Evolutionary conservation across 805 yeast species (phyloP), one percentile per base, ranked within the genome.

Genomic region (Candida insectorum): DNA sequence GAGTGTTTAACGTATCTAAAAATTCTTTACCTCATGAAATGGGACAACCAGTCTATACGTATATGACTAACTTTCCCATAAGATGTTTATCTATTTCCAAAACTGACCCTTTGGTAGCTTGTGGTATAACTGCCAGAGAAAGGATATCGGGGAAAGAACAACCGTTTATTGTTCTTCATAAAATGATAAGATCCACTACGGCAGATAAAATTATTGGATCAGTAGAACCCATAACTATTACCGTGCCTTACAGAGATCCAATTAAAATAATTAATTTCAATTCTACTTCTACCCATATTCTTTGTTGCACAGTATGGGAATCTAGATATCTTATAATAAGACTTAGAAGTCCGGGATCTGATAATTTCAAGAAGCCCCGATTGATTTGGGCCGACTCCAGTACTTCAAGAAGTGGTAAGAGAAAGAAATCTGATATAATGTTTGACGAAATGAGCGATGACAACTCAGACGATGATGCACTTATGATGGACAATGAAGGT

Each of bases 171-270:
- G 75, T 80, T 4, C 59, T 86, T 27, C 81, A 81, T 40, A 65
- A 64, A 15, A 28, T 65, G 4, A 33, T 36, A 10, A 12, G 42
- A 11, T 31, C 46, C 2, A 31, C 18, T 19, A 24, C 28, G 4
- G 45, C 37, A 1, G 24, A 32, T 15, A 33, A 26, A 22, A 36
- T 40, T 12, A 32, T 56, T 6, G 40, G 36, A 5, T 44, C 62
- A 16, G 76, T 72, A 4, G 76, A 74, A 26, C 82, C 86, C 2
- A 70, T 81, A 7, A 77, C 88, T 2, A 77, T 88, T 20, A 81
- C 94, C 0, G 69, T 85, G 31, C 96, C 97, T 0, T 87, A 86
- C 55, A 61, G 85, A 19, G 97, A 91, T 54, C 94, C 95, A 1
- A 77, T 89, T 24, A 81, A 81, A 43, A 67, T 82, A 3, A 56